Conservation (phyloP, 2,329 filamentous ascomycete genomes). For the Claviceps digitariae region DNA sequence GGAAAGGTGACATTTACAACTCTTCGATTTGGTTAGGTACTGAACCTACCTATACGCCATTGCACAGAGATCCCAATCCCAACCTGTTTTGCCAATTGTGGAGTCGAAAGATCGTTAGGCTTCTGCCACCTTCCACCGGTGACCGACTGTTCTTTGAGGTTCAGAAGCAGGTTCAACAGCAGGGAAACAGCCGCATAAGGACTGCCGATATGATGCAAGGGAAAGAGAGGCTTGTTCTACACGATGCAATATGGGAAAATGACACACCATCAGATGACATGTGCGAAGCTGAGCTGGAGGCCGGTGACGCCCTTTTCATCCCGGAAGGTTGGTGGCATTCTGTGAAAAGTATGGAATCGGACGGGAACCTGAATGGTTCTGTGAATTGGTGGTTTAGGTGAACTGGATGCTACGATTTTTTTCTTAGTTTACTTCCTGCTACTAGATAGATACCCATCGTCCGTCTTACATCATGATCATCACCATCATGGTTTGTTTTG, state of each 20-base stretch:
- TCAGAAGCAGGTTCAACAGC: constrained; percentile 24
- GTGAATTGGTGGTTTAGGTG: constrained; percentile 34
- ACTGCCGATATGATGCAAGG: constrained; percentile 89
- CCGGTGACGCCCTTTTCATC: constrained; percentile 33
- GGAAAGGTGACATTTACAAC: constrained; percentile 74
- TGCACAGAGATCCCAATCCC: constrained; percentile 87
- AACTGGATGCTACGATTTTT: constrained; percentile 1
- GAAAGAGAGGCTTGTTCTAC: constrained; percentile 50
- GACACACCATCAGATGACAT: constrained; percentile 19
- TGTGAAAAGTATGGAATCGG: constrained; percentile 23
- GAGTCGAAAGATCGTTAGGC: constrained; percentile 57
- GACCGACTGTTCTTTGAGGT: constrained; percentile 46
- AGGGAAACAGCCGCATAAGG: constrained; percentile 41
- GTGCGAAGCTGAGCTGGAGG: constrained; percentile 40
- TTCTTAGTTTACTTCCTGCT: neutral
- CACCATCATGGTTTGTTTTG: neutral
- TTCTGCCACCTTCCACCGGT: constrained; percentile 54
- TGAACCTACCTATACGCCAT: constrained; percentile 75
- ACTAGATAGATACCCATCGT: neutral
- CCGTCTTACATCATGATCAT: neutral
- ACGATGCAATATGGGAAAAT: constrained; percentile 55
- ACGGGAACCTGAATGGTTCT: constrained; percentile 26
- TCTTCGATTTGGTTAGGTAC: constrained; percentile 81
- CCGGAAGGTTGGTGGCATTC: constrained; percentile 33
- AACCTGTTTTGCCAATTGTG: constrained; percentile 82